phyloP scores from a whole-genome alignment of 352 stramenopile genomes.

The Phytophthora ramorum region DNA sequence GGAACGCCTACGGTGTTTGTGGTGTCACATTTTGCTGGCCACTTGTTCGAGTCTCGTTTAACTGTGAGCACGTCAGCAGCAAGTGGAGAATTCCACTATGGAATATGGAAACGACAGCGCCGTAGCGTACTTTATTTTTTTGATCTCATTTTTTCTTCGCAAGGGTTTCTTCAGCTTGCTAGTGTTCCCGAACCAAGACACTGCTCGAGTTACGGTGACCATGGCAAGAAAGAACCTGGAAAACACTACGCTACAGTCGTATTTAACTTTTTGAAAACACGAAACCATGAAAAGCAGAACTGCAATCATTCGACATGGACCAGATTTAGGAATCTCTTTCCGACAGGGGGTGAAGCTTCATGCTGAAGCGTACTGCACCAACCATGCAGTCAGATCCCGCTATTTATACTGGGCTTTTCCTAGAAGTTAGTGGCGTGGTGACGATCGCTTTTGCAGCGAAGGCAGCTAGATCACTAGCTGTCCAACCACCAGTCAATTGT shows the following conservation, averaged over 20 bases:
- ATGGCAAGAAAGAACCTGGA: conserved; percentile 6
- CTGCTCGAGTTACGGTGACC: not conserved
- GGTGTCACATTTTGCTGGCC: conserved; percentile 14
- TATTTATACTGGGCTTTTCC: conserved; percentile 28
- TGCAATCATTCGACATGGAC: not conserved
- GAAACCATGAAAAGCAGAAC: conserved; percentile 15
- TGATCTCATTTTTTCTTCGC: conserved; percentile 28
- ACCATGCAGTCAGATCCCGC: not conserved
- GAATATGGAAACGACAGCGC: conserved; percentile 34
- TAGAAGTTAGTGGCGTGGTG: not conserved
- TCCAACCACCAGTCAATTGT: conserved; percentile 5
- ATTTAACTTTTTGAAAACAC: conserved; percentile 45
- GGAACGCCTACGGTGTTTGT: conserved; percentile 31
- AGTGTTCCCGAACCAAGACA: conserved; percentile 4
- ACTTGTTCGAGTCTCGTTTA: conserved; percentile 17
- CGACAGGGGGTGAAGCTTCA: not conserved
- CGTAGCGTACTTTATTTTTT: conserved; percentile 39
- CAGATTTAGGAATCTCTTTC: conserved; percentile 7
- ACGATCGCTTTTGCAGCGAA: not conserved
- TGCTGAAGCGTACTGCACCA: not conserved
- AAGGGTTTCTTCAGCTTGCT: conserved; percentile 4
- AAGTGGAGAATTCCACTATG: conserved; percentile 25
- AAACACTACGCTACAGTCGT: conserved; percentile 32
- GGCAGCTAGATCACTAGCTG: not conserved
- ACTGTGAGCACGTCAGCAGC: conserved; percentile 9